Base-by-base conservation (phyloP, 2,329 filamentous ascomycete genomes). In the Torrubiella hemipterigena region DNA sequence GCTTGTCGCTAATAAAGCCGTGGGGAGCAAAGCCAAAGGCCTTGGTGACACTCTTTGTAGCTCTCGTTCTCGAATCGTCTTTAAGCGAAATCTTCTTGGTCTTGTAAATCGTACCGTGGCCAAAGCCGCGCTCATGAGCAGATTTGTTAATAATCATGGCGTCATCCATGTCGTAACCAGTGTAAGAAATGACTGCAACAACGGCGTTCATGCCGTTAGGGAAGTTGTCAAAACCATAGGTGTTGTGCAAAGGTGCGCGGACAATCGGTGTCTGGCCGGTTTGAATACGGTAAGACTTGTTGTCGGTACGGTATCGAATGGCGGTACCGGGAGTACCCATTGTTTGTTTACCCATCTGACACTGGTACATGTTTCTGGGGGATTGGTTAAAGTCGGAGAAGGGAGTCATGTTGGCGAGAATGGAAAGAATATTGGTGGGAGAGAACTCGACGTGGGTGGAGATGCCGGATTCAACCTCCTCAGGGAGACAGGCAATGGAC, bases 111-210 rank as follows among this genome's bases (percentile, higher is more conserved):
- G 87, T 93, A 33, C 91, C 91, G 49, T 96, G 77, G 22, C 86
- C 89, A 49, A 98, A 96, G 11, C 91, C 91, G 44, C 91, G 77
- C 58, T 98, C 91, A 55, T 95, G 85, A 3, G 89, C 78, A 14
- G 86, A 94, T 56, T 96, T 96, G 67, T 96, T 96, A 52, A 98
- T 68, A 51, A 98, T 96, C 89, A 96, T 96, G 52, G 91, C 91
- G 61, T 98, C 91, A 67, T 98, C 91, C 91, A 98, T 98, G 68
- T 98, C 91, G 60, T 96, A 98, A 31, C 89, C 91, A 3, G 89
- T 96, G 56, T 98, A 98, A 1, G 89, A 95, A 41, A 98, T 94
- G 54, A 98, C 93, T 36, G 91, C 91, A 36, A 98, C 91, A 23
- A 96, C 77, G 7, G 86, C 85, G 48, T 98, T 98, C 48, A 77